Evolutionary conservation across 2,329 filamentous ascomycete genomes (phyloP), one percentile per base, ranked within the genome.

Genomic region (Aspergillus fructus): DNA sequence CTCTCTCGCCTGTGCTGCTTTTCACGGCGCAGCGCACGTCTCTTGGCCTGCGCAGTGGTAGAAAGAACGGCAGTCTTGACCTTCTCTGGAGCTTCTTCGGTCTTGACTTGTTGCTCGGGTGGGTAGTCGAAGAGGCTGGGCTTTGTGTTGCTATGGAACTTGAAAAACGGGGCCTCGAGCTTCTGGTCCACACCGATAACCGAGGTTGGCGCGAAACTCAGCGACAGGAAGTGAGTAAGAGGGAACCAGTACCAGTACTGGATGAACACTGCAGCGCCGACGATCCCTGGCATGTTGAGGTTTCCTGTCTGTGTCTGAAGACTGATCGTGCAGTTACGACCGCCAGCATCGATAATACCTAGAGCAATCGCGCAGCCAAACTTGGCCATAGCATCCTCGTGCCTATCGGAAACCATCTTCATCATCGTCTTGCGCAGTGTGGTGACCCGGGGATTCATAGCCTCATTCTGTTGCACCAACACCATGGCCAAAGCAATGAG

Each of bases 161-260:
- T 96, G 85, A 97, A 93, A 71, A 88, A 88, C 19, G 96, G 92
- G 54, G 96, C 91, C 68, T 97, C 91, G 13, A 99, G 83, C 70
- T 97, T 91, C 70, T 96, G 89, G 71, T 99, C 93, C 24, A 99
- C 86, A 59, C 90, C 93, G 66, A 97, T 97, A 70, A 99, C 90
- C 1, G 94, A 90, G 1, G 96, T 99, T 1, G 94, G 94, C n/a
- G 91, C 92, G 78, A 99, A 97, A 69, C 91, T 93, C 60, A 99
- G 83, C 0, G 93, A 96, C 57, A 99, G 76, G 85, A 99, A 99
- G 77, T 99, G 94, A 30, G 94, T 96, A 68, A 97, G 89, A 59
- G 94, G 94, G 85, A 99, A 99, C 94, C 94, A 99, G 81, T 99
- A 99, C 94, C 94, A 99, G 81, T 99, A 99, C 74, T 99, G 94